phyloP scores from a whole-genome alignment of 176 grass and related monocot species.

The Dendrocalamus sinicus region DNA sequence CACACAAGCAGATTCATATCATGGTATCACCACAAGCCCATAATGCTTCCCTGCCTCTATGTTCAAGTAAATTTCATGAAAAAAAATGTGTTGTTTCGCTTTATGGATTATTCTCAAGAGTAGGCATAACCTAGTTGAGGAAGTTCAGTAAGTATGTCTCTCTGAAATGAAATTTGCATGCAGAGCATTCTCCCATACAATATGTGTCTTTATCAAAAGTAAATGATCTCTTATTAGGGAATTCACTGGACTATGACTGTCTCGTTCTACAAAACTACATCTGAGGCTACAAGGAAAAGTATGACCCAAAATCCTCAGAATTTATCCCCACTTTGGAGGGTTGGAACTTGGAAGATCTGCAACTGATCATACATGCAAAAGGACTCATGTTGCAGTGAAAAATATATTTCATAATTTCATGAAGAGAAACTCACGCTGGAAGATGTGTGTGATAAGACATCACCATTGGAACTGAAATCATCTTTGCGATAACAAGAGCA shows the following conservation, averaged over 20 bases:
- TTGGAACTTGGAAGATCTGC: constrained; percentile 11
- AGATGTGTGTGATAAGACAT: constrained; percentile 99
- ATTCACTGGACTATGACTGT: neutral
- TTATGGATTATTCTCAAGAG: neutral
- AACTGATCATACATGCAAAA: constrained; percentile 7
- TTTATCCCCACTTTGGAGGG: neutral
- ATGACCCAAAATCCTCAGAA: neutral
- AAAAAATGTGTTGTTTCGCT: neutral
- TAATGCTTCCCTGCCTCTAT: neutral
- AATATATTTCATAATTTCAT: neutral
- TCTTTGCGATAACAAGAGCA: constrained; percentile 82
- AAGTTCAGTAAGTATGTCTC: neutral
- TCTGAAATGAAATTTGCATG: constrained; percentile 20
- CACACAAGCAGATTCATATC: constrained; percentile 21
- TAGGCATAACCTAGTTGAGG: neutral
- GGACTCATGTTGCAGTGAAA: neutral
- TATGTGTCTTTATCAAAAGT: neutral
- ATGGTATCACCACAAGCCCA: neutral
- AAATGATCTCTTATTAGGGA: neutral
- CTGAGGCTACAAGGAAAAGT: neutral
- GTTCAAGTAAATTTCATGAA: constrained; percentile 1
- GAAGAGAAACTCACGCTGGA: constrained; percentile 66
- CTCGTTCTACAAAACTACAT: constrained; percentile 3
- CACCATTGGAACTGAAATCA: constrained; percentile 85
- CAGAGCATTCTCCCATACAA: neutral